Evolutionary conservation across 192 early-diverging fungal genomes (phyloP).

Genomic region (Phlyctochytrium bullatum): DNA sequence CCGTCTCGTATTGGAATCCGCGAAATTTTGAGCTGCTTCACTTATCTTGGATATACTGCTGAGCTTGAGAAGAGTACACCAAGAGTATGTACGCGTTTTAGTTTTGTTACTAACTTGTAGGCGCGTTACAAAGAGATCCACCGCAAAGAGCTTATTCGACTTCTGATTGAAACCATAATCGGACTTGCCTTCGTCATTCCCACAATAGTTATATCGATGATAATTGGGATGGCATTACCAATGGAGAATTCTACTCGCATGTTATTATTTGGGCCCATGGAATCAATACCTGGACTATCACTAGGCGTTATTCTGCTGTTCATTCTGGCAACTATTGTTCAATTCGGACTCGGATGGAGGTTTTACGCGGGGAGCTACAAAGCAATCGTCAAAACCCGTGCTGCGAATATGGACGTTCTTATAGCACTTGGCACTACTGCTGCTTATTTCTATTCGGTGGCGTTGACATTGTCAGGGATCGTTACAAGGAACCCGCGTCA

Average conservation of each 20-base stretch:
- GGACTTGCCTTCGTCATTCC: constrained; percentile 66
- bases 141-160: background rate
- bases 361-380: constrained; percentile 68
- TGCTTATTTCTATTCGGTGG: constrained; percentile 66
- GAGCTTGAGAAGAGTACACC: constrained; percentile 16
- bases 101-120: background rate
- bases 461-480: constrained; percentile 36
- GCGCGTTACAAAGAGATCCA: background rate
- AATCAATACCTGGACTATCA: constrained; percentile 55
- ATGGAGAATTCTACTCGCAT: constrained; percentile 38
- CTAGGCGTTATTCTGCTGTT: constrained; percentile 54
- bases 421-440: constrained; percentile 74
- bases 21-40: constrained; percentile 52
- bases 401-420: constrained; percentile 80
- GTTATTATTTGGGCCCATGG: constrained; percentile 44
- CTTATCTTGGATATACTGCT: constrained; percentile 58
- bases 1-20: constrained; percentile 52
- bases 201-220: constrained; percentile 67
- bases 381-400: constrained; percentile 53
- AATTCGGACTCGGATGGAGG: constrained; percentile 66
- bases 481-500: background rate
- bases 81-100: background rate
- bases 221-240: constrained; percentile 69
- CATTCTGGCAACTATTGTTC: constrained; percentile 65
- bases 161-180: constrained; percentile 30